These are phyloP conservation scores for Fusarium udum DNA, from an alignment of 2,329 filamentous ascomycete genomes.

Conservation along the genomic window DNA sequence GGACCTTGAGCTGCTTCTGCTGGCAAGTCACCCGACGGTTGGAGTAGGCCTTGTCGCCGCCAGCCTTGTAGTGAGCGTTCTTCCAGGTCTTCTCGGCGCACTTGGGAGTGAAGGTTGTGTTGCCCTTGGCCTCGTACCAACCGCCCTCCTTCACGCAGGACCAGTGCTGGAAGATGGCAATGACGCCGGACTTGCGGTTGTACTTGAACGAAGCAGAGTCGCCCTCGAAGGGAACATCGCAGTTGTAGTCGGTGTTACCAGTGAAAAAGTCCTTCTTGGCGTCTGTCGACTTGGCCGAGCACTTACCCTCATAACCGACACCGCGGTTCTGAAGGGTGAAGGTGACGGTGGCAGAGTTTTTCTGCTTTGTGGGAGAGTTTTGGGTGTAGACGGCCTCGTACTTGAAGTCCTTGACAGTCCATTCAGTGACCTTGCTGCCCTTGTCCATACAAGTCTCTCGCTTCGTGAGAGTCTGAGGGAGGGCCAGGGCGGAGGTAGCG, in stretches of 20 bases:
- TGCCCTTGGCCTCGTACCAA: conserved; percentile 45
- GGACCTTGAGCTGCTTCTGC: conserved; percentile 36
- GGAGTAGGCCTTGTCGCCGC: conserved; percentile 45
- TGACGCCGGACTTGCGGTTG: conserved; percentile 48
- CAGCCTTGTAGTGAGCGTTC: conserved; percentile 46
- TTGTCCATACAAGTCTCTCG: conserved; percentile 38
- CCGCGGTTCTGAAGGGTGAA: conserved; percentile 61
- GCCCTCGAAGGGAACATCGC: conserved; percentile 46
- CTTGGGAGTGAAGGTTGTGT: conserved; percentile 37
- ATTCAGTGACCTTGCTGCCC: conserved; percentile 43
- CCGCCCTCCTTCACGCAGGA: conserved; percentile 54
- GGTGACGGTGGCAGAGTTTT: conserved; percentile 55
- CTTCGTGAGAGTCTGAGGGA: conserved; percentile 31
- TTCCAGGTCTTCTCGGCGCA: conserved; percentile 43
- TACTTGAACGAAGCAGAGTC: conserved; percentile 55
- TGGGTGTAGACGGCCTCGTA: conserved; percentile 60
- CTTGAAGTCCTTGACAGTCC: conserved; percentile 56
- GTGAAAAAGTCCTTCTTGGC: conserved; percentile 60
- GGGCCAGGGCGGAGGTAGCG: conserved; percentile 42
- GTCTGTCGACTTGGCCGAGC: conserved; percentile 53
- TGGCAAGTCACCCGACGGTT: conserved; percentile 42
- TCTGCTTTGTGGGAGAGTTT: conserved; percentile 60
- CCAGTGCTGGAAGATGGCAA: conserved; percentile 61
- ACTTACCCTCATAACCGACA: conserved; percentile 51
- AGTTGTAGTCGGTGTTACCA: conserved; percentile 56